Percentiles rank a stretch among this genome's conserved stretches.
phyloP scores from a whole-genome alignment of 208 protist genomes.

The Crithidia acanthocephali region DNA sequence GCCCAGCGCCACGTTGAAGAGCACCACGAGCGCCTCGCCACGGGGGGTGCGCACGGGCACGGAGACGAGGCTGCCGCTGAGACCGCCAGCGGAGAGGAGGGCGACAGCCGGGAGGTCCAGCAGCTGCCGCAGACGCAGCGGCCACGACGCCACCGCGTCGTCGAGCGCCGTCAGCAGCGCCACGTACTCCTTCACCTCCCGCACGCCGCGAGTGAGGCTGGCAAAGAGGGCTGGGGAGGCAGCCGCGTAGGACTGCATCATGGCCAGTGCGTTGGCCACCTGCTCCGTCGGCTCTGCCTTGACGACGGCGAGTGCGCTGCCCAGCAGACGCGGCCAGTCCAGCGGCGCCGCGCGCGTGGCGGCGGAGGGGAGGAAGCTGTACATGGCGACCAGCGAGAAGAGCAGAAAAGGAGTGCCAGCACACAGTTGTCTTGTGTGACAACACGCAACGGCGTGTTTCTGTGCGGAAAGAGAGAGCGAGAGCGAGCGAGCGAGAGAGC shows the following conservation, averaged over 20 bases:
- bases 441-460: too few relatives aligned
- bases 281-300: conserved; percentile 23
- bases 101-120: conserved; percentile 31
- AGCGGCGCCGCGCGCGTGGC: conserved; percentile 38
- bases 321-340: conserved; percentile 49
- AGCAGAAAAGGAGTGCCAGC: too few relatives aligned
- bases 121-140: conserved; percentile 38
- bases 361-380: conserved; percentile 32
- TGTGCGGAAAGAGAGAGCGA: too few relatives aligned
- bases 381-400: conserved; percentile 11
- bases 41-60: conserved; percentile 25
- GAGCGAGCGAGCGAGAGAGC: too few relatives aligned
- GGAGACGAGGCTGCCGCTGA: conserved; percentile 16
- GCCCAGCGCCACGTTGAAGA: conserved; percentile 62
- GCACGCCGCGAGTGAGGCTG: conserved; percentile 30
- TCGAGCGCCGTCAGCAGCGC: conserved; percentile 59
- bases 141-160: conserved; percentile 47
- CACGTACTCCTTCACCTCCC: conserved; percentile 43
- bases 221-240: conserved; percentile 38
- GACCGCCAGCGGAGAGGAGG: conserved; percentile 4
- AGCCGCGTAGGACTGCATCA: conserved; percentile 56
- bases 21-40: conserved; percentile 58
- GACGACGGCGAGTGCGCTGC: conserved; percentile 32
- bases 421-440: neutral
- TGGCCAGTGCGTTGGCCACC: conserved; percentile 38